These are phyloP conservation scores for Soucietia sequanensis DNA, from an alignment of 805 yeast genomes.

Conservation along the genomic window DNA sequence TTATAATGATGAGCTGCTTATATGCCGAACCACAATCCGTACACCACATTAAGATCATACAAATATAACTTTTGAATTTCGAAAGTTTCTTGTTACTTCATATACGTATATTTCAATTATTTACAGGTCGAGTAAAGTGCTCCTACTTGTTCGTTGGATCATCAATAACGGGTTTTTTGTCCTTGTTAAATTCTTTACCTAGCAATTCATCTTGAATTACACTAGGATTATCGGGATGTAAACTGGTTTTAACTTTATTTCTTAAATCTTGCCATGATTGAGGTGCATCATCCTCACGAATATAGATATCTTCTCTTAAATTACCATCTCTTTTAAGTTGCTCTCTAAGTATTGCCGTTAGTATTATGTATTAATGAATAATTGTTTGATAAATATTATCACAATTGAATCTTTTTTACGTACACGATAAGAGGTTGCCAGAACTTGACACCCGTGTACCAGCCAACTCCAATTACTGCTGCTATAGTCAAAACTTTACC, in stretches of 20 bases:
- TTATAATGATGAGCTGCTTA: too few relatives aligned
- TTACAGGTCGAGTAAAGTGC: neutral
- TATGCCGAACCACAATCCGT: too few relatives aligned
- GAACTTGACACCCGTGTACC: conserved; percentile 58
- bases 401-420: conserved; percentile 22
- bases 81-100: neutral
- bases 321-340: conserved; percentile 64
- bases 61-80: neutral
- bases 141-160: too few relatives aligned
- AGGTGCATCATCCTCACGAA: conserved; percentile 46
- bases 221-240: conserved; percentile 29
- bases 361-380: conserved; percentile 9
- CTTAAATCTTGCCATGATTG: conserved; percentile 39
- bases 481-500: conserved; percentile 16
- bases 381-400: too few relatives aligned
- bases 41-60: neutral
- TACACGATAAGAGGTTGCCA: conserved; percentile 73
- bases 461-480: conserved; percentile 25
- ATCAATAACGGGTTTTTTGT: too few relatives aligned
- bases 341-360: conserved; percentile 38
- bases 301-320: conserved; percentile 56
- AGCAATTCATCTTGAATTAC: too few relatives aligned
- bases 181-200: neutral
- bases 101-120: too few relatives aligned
- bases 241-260: conserved; percentile 25